Conservation (phyloP, 257 asterid species). For the Rhazya stricta region DNA sequence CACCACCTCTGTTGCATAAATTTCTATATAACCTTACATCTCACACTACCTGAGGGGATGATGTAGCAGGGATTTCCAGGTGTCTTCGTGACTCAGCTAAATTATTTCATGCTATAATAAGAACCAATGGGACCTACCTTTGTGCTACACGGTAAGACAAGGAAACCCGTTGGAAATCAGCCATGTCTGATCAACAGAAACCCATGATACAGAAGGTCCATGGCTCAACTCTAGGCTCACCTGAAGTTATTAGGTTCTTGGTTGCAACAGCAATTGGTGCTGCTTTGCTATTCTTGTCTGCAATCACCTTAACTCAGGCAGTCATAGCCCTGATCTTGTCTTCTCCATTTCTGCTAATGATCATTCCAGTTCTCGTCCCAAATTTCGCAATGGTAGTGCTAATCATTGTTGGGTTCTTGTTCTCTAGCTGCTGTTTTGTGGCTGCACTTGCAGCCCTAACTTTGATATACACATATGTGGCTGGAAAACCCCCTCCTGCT, state of each 20-base stretch:
- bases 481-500: slow-evolving; percentile 22
- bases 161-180: background rate
- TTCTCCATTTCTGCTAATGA: slow-evolving; percentile 29
- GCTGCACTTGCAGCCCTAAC: slow-evolving; percentile 24
- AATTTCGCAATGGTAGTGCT: slow-evolving; percentile 16
- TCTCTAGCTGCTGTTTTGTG: slow-evolving; percentile 27
- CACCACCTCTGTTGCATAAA: slow-evolving; percentile 13
- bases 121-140: background rate
- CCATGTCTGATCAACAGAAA: slow-evolving; percentile 32
- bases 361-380: slow-evolving; percentile 33
- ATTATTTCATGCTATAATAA: background rate
- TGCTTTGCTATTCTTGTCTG: slow-evolving; percentile 34
- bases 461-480: slow-evolving; percentile 26
- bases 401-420: slow-evolving; percentile 30
- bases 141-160: no score
- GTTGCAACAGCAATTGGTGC: slow-evolving; percentile 30
- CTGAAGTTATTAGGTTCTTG: slow-evolving; percentile 20
- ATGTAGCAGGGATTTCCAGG: background rate
- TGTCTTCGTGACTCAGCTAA: background rate
- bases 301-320: slow-evolving; percentile 32
- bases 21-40: slow-evolving; percentile 9
- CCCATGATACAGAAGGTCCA: slow-evolving; percentile 13
- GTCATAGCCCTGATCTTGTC: slow-evolving; percentile 28
- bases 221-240: slow-evolving; percentile 13
- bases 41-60: slow-evolving; percentile 21